Conservation (phyloP, 2,329 filamentous ascomycete species). For the Aciculosporium take region DNA sequence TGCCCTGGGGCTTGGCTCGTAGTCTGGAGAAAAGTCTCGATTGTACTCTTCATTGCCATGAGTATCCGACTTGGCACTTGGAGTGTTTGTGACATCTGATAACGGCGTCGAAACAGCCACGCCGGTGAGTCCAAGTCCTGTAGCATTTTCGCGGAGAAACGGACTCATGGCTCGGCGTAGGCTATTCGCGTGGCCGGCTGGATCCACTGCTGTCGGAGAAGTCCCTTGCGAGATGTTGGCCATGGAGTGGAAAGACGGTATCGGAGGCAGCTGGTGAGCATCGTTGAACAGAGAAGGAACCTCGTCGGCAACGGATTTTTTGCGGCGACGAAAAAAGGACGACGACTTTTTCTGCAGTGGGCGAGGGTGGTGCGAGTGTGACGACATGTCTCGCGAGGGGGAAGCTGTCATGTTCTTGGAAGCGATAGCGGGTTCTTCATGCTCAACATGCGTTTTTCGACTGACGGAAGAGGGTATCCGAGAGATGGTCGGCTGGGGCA, state of each 20-base stretch:
- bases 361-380: conserved; percentile 32
- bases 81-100: conserved; percentile 14
- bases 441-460: conserved; percentile 25
- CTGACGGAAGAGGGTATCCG: conserved; percentile 18
- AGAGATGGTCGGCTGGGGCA: conserved; percentile 1
- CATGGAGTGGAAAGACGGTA: conserved; percentile 21
- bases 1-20: conserved; percentile 57
- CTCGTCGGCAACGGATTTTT: conserved; percentile 72
- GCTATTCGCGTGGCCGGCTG: conserved; percentile 58
- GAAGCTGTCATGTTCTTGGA: conserved; percentile 32
- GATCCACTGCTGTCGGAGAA: conserved; percentile 14
- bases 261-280: conserved; percentile 28
- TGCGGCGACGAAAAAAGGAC: conserved; percentile 84
- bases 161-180: conserved; percentile 78
- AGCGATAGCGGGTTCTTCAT: conserved; percentile 16
- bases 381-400: conserved; percentile 33
- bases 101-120: conserved; percentile 8
- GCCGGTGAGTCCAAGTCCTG: conserved; percentile 18
- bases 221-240: conserved; percentile 18
- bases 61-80: conserved; percentile 8
- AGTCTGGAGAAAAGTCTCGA: conserved; percentile 60
- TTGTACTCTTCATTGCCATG: conserved; percentile 23
- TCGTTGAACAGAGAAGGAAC: conserved; percentile 44
- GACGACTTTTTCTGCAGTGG: conserved; percentile 78
- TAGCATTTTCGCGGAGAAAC: conserved; percentile 37